phyloP scores from a whole-genome alignment of 495 filamentous ascomycete species.

The Acidiella bohemica region DNA sequence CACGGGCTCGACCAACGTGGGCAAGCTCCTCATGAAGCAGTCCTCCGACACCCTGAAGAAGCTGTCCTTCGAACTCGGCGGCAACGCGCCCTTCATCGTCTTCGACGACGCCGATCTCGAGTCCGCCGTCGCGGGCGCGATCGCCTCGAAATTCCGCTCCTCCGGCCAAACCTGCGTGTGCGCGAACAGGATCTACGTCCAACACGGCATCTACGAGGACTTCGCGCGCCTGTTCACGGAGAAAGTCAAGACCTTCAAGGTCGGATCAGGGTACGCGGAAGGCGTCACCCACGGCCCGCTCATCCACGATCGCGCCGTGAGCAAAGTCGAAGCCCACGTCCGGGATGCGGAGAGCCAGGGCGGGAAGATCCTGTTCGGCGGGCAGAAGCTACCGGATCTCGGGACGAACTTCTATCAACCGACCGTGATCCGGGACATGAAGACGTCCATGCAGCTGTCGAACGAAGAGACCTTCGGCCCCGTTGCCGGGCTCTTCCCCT shows the following conservation, averaged over 20 bases:
- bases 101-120: conserved; percentile 63
- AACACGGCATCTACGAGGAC: conserved; percentile 35
- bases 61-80: conserved; percentile 57
- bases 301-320: conserved; percentile 32
- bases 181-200: conserved; percentile 59
- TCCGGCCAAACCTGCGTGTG: conserved; percentile 63
- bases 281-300: conserved; percentile 34
- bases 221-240: conserved; percentile 31
- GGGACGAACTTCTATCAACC: conserved; percentile 39
- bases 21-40: conserved; percentile 46
- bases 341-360: conserved; percentile 30
- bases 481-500: conserved; percentile 38
- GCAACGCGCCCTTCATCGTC: conserved; percentile 61
- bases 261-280: conserved; percentile 30
- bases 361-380: conserved; percentile 32
- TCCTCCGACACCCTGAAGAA: conserved; percentile 55
- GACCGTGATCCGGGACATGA: conserved; percentile 36
- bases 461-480: conserved; percentile 49
- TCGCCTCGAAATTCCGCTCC: conserved; percentile 52
- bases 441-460: conserved; percentile 35
- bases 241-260: conserved; percentile 32
- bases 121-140: conserved; percentile 44
- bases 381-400: conserved; percentile 29
- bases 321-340: conserved; percentile 30
- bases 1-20: conserved; percentile 54